Conservation (phyloP, 371 early-diverging fungal genomes). For the Choanephora cucurbitarum region DNA sequence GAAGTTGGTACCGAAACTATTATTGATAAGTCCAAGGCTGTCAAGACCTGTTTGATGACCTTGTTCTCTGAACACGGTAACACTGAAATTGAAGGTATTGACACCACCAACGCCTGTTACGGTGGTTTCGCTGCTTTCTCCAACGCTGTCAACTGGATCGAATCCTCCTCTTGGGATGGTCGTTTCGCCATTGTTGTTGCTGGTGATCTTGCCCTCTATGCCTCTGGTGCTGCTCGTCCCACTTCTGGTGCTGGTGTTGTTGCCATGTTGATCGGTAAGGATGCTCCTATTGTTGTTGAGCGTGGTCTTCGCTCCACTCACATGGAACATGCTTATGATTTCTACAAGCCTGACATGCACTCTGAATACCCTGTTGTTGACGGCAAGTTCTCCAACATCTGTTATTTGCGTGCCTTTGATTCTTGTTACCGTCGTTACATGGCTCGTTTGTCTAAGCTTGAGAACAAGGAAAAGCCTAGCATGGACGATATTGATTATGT, state of each 20-base stretch:
- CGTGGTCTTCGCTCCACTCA: constrained; percentile 87
- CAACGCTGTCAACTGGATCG: constrained; percentile 96
- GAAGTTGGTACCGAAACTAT: constrained; percentile 99
- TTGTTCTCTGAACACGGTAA: constrained; percentile 91
- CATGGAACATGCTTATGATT: constrained; percentile 98
- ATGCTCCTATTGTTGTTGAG: constrained; percentile 95
- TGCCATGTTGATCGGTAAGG: constrained; percentile 92
- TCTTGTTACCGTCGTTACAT: constrained; percentile 84
- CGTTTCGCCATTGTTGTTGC: constrained; percentile 91
- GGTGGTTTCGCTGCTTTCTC: constrained; percentile 97
- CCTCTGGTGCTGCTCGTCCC: constrained; percentile 89
- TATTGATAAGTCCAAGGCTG: constrained; percentile 97
- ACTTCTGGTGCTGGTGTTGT: constrained; percentile 96
- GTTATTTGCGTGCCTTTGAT: constrained; percentile 92
- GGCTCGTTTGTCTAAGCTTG: constrained; percentile 65
- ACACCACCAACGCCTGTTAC: constrained; percentile 98
- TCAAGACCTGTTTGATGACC: constrained; percentile 95
- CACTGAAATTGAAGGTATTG: constrained; percentile 93
- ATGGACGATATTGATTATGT: constrained; percentile 78
- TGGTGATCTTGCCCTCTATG: constrained; percentile 97
- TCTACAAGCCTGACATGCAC: constrained; percentile 96
- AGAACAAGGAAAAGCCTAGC: constrained; percentile 55
- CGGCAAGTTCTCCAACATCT: constrained; percentile 89
- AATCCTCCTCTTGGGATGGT: constrained; percentile 93
- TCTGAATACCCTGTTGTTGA: constrained; percentile 97